Evolutionary conservation across 192 early-diverging fungal species (phyloP).

Genomic region (Gonapodya prolifera): DNA sequence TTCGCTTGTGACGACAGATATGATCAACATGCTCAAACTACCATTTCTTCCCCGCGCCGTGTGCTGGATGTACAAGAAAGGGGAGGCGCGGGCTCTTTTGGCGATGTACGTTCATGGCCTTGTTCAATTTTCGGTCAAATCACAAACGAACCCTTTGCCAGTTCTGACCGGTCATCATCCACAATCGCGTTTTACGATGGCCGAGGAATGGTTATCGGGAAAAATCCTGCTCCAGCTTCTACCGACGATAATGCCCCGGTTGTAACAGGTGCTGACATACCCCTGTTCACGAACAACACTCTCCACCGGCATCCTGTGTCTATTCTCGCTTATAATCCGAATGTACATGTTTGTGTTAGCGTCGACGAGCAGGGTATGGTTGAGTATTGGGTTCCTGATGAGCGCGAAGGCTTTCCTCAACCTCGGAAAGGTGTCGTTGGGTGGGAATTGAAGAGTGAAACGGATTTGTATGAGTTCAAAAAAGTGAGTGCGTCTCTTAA

Average conservation of each 20-base stretch:
- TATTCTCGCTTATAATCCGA: conserved; percentile 47
- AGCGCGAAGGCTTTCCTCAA: conserved; percentile 17
- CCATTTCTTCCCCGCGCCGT: conserved; percentile 59
- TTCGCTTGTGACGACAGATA: conserved; percentile 44
- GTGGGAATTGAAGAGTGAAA: conserved; percentile 84
- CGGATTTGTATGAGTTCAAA: conserved; percentile 92
- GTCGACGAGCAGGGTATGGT: conserved; percentile 78
- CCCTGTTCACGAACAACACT: background rate
- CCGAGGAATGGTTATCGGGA: conserved; percentile 13
- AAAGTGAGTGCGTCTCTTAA: conserved; percentile 39
- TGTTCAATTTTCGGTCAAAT: background rate
- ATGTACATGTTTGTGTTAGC: conserved; percentile 64
- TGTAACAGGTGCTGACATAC: background rate
- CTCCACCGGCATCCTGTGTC: conserved; percentile 3
- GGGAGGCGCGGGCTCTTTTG: conserved; percentile 72
- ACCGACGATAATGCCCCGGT: background rate
- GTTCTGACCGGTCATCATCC: conserved; percentile 59
- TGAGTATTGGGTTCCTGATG: conserved; percentile 84
- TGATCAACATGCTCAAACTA: conserved; percentile 89
- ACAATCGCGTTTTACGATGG: conserved; percentile 76
- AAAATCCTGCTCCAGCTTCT: background rate
- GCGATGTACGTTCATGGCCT: conserved; percentile 42
- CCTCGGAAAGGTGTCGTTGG: conserved; percentile 28
- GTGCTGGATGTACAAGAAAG: conserved; percentile 74
- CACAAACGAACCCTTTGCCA: conserved; percentile 11